Conservation (phyloP, 2,329 filamentous ascomycete genomes). For the Claviceps spartinae region DNA sequence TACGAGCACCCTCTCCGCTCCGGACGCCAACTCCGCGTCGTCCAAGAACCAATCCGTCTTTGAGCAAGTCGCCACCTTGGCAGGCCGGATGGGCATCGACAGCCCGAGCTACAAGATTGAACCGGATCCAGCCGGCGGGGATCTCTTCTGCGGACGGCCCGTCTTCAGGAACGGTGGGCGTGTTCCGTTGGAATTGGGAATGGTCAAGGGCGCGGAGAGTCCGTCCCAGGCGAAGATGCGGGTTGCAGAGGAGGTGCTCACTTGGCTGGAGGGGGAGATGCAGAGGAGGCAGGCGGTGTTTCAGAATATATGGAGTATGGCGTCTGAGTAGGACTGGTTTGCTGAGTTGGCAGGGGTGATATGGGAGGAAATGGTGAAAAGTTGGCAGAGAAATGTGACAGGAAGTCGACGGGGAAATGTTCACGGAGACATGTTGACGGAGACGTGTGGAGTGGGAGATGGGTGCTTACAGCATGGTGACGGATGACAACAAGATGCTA, state of each 20-base stretch:
- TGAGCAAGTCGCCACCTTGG: slow-evolving; percentile 20
- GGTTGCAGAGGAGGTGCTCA: slow-evolving; percentile 27
- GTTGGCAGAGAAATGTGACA: too few relatives aligned
- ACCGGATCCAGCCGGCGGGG: slow-evolving; percentile 7
- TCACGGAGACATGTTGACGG: too few relatives aligned
- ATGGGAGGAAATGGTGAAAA: too few relatives aligned
- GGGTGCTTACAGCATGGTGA: too few relatives aligned
- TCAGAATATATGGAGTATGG: slow-evolving; percentile 2
- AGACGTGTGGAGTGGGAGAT: too few relatives aligned
- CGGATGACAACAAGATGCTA: too few relatives aligned
- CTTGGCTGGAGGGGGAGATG: slow-evolving; percentile 19
- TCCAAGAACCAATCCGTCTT: slow-evolving; percentile 6
- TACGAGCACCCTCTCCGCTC: not conserved
- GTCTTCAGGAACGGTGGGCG: slow-evolving; percentile 18
- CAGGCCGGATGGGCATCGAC: slow-evolving; percentile 18
- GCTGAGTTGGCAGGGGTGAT: too few relatives aligned
- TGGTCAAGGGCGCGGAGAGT: slow-evolving; percentile 20
- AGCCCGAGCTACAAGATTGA: slow-evolving; percentile 22
- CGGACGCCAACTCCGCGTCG: not conserved
- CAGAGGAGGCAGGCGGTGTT: slow-evolving; percentile 4
- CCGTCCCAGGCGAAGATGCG: slow-evolving; percentile 22
- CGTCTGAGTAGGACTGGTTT: not conserved
- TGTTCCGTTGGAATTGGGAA: slow-evolving; percentile 20
- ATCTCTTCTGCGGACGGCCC: slow-evolving; percentile 23
- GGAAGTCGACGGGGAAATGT: too few relatives aligned